phyloP scores from a whole-genome alignment of 1,284 basidiomycete species.

The Pterulicium gracile region DNA sequence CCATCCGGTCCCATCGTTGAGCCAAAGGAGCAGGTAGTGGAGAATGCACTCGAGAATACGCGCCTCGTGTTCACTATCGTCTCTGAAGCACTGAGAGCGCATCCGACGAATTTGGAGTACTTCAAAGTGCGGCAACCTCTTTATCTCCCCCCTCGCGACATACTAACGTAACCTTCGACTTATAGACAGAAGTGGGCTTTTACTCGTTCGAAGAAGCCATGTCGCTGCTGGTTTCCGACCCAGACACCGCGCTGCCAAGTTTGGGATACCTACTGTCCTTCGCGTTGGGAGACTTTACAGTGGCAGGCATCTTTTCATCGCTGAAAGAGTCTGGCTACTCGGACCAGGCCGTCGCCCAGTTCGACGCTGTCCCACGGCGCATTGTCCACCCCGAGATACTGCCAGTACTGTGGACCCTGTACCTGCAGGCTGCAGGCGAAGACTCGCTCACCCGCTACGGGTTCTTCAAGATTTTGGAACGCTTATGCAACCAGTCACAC shows the following conservation, averaged over 20 bases:
- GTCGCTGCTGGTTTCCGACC: slow-evolving; percentile 30
- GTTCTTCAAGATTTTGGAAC: slow-evolving; percentile 50
- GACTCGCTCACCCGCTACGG: slow-evolving; percentile 32
- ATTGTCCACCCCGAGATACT: slow-evolving; percentile 29
- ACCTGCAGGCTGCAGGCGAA: slow-evolving; percentile 14
- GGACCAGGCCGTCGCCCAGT: slow-evolving; percentile 21
- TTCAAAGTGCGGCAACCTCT: slow-evolving; percentile 47
- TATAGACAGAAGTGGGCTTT: slow-evolving; percentile 56
- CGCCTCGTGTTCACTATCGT: slow-evolving; percentile 50
- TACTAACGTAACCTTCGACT: background rate
- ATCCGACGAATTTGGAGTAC: slow-evolving; percentile 46
- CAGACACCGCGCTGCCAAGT: slow-evolving; percentile 35
- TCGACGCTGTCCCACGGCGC: slow-evolving; percentile 41
- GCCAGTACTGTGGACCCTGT: slow-evolving; percentile 38
- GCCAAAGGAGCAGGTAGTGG: slow-evolving; percentile 29
- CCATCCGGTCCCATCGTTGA: slow-evolving; percentile 24
- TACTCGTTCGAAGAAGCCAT: slow-evolving; percentile 42
- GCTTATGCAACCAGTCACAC: slow-evolving; percentile 46
- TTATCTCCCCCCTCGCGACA: too few species aligned
- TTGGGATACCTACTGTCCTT: slow-evolving; percentile 56
- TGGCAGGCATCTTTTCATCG: slow-evolving; percentile 38
- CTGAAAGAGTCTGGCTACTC: slow-evolving; percentile 19
- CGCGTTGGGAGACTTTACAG: slow-evolving; percentile 48
- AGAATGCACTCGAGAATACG: slow-evolving; percentile 40
- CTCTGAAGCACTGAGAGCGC: slow-evolving; percentile 49